Conservation (phyloP, 1,139 yeast genomes). For the Magnusiomyces sp. region DNA sequence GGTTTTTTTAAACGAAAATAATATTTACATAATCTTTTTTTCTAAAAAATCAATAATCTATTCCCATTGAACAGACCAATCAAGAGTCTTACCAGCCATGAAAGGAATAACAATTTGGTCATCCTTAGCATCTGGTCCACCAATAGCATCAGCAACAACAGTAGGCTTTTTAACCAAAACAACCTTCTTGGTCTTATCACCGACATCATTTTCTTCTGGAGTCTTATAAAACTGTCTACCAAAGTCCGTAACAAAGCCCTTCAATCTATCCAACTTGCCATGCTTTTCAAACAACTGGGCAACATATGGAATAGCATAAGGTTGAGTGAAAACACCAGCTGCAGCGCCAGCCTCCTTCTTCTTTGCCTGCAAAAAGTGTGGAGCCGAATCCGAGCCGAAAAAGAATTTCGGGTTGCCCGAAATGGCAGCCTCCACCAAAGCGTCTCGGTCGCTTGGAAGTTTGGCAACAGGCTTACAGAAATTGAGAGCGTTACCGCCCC, state of each 20-base stretch:
- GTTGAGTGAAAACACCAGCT: slow-evolving; percentile 94
- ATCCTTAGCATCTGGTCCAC: slow-evolving; percentile 29
- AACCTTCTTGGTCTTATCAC: slow-evolving; percentile 21
- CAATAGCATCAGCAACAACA: slow-evolving; percentile 48
- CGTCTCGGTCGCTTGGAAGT: slow-evolving; percentile 72
- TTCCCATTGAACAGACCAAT: slow-evolving; percentile 73
- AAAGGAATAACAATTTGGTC: slow-evolving; percentile 74
- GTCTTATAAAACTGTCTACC: slow-evolving; percentile 63
- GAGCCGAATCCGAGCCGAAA: slow-evolving; percentile 97
- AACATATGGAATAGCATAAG: slow-evolving; percentile 69
- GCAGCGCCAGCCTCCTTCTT: slow-evolving; percentile 76
- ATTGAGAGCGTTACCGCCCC: slow-evolving; percentile 95
- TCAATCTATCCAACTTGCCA: slow-evolving; percentile 55
- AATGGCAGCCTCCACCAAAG: slow-evolving; percentile 78
- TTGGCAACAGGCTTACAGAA: slow-evolving; percentile 98
- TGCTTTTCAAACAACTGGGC: slow-evolving; percentile 76
- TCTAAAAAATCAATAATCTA: slow-evolving; percentile 1
- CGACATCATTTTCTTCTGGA: slow-evolving; percentile 28
- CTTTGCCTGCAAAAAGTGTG: slow-evolving; percentile 79
- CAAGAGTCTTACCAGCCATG: slow-evolving; percentile 65
- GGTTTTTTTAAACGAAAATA: neutral
- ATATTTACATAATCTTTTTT: neutral
- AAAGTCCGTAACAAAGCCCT: slow-evolving; percentile 63
- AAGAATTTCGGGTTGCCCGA: slow-evolving; percentile 90
- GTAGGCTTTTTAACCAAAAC: slow-evolving; percentile 39